phyloP scores from a whole-genome alignment of 768 basidiomycete genomes.

The Boletus insuetus region DNA sequence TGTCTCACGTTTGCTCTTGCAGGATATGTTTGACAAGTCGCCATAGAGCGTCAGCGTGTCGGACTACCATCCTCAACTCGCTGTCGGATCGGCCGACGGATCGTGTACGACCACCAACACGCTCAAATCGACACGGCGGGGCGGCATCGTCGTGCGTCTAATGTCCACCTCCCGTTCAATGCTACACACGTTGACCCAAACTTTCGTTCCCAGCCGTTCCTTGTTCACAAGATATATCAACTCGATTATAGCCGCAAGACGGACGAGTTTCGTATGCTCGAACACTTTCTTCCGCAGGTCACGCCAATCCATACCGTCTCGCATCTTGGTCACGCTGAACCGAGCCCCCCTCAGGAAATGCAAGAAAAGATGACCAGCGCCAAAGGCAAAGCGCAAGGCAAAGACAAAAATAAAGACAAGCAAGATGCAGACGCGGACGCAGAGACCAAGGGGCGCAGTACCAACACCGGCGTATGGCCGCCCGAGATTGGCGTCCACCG shows the following conservation, averaged over 20 bases:
- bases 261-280: constrained; percentile 83
- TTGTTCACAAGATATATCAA: constrained; percentile 77
- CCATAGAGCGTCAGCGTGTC: constrained; percentile 68
- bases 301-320: neutral
- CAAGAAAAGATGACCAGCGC: constrained; percentile 33
- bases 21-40: neutral
- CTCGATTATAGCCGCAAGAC: constrained; percentile 81
- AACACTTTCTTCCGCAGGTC: constrained; percentile 77
- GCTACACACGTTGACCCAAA: neutral
- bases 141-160: constrained; percentile 64
- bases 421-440: constrained; percentile 5
- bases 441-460: constrained; percentile 17
- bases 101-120: constrained; percentile 72
- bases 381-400: constrained; percentile 33
- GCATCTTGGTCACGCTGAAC: neutral
- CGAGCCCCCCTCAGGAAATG: constrained; percentile 41
- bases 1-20: constrained; percentile 19
- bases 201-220: constrained; percentile 53
- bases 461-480: constrained; percentile 72
- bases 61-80: constrained; percentile 85
- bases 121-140: constrained; percentile 62
- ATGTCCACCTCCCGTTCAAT: neutral
- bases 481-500: constrained; percentile 74
- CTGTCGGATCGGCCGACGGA: constrained; percentile 82
- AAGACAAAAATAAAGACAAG: constrained; percentile 15